Percentiles rank a stretch among this genome's conserved stretches.
These are phyloP conservation scores for Trichophaea hybrida DNA, from an alignment of 2,329 filamentous ascomycete genomes.

Conservation along the genomic window DNA sequence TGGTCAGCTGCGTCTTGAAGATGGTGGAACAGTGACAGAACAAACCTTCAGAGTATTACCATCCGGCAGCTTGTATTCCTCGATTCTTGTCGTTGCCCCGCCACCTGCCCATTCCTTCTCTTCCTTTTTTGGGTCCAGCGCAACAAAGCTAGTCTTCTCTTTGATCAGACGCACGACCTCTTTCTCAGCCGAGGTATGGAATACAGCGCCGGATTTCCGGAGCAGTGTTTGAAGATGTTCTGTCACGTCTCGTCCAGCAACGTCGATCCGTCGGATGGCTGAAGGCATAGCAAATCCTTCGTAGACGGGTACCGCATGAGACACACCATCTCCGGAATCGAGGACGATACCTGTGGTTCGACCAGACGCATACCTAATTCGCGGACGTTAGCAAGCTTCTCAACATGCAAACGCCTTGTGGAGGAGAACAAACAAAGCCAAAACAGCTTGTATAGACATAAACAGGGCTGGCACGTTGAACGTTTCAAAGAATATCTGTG, in stretches of 20 bases:
- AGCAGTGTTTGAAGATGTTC: slow-evolving; percentile 85
- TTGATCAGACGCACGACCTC: slow-evolving; percentile 97
- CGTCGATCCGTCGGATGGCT: slow-evolving; percentile 88
- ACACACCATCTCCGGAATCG: slow-evolving; percentile 90
- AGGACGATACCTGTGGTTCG: slow-evolving; percentile 92
- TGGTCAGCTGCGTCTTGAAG: neutral
- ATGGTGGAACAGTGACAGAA: slow-evolving; percentile 7
- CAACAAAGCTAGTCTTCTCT: slow-evolving; percentile 84
- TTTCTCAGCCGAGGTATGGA: slow-evolving; percentile 97
- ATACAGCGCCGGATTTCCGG: slow-evolving; percentile 82
- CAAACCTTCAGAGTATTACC: slow-evolving; percentile 79
- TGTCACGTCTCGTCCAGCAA: slow-evolving; percentile 89
- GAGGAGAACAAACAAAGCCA: slow-evolving; percentile 51
- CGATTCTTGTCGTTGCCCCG: slow-evolving; percentile 56
- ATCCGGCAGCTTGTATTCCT: slow-evolving; percentile 82
- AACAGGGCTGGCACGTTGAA: slow-evolving; percentile 96
- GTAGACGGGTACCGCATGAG: slow-evolving; percentile 92
- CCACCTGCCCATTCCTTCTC: slow-evolving; percentile 88
- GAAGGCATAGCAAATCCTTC: slow-evolving; percentile 95
- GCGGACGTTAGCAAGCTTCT: neutral
- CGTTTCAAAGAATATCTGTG: slow-evolving; percentile 95
- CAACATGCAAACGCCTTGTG: slow-evolving; percentile 1
- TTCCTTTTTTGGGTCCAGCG: slow-evolving; percentile 77
- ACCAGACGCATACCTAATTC: slow-evolving; percentile 57
- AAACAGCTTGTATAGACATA: slow-evolving; percentile 90